Percentiles rank a stretch among this genome's conserved stretches.
Evolutionary conservation across 2,329 filamentous ascomycete species (phyloP).

Genomic region (Pseudocercospora cruenta): DNA sequence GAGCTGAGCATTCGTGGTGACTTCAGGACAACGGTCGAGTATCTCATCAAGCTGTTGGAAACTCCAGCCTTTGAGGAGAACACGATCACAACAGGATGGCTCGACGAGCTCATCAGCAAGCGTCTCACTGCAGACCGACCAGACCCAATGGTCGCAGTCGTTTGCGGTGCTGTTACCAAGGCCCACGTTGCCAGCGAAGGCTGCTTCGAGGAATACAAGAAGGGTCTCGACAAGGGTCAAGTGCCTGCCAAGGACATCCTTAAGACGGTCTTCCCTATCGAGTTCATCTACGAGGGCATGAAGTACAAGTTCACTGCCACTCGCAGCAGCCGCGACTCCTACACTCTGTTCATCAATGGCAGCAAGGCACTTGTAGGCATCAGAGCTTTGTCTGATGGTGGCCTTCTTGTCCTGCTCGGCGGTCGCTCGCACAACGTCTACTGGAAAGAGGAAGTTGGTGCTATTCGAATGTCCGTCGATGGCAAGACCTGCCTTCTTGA

Average conservation of each 20-base stretch:
- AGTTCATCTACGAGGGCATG: constrained; percentile 97
- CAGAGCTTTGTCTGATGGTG: constrained; percentile 88
- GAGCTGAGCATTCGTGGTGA: constrained; percentile 99
- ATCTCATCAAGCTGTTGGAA: constrained; percentile 97
- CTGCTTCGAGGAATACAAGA: constrained; percentile 83
- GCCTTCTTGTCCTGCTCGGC: constrained; percentile 84
- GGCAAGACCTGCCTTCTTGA: constrained; percentile 97
- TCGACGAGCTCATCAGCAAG: constrained; percentile 97
- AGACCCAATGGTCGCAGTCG: constrained; percentile 88
- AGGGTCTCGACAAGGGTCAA: constrained; percentile 92
- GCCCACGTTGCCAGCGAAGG: constrained; percentile 92
- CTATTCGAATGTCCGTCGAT: constrained; percentile 92
- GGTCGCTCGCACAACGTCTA: constrained; percentile 97
- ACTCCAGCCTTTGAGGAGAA: constrained; percentile 98
- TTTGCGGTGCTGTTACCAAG: constrained; percentile 93
- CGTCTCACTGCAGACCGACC: constrained; percentile 95
- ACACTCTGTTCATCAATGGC: constrained; percentile 98
- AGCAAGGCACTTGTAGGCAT: constrained; percentile 95
- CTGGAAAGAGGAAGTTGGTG: constrained; percentile 98
- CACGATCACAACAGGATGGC: constrained; percentile 98
- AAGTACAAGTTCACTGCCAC: constrained; percentile 99
- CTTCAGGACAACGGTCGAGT: constrained; percentile 97
- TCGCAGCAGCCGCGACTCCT: constrained; percentile 87
- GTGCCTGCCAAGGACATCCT: constrained; percentile 95
- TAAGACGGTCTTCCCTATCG: constrained; percentile 95